Conservation (phyloP, 1,284 basidiomycete species). For the Boletus coffeatus region DNA sequence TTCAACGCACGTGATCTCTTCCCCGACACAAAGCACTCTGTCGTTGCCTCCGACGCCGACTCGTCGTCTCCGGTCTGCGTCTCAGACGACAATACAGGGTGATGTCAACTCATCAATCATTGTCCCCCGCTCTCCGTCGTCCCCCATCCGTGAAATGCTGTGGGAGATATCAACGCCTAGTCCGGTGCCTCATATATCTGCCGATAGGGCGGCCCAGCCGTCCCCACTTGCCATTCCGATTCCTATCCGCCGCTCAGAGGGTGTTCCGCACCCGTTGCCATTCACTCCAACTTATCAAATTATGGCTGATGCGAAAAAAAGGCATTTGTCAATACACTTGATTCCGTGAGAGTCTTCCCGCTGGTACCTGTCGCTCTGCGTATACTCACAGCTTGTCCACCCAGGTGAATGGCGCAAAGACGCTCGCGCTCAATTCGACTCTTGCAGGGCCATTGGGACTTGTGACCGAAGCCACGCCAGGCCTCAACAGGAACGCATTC, state of each 20-base stretch:
- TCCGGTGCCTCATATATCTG: not conserved
- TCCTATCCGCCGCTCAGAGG: not conserved
- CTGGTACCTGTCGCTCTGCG: too few species aligned
- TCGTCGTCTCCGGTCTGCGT: slow-evolving; percentile 17
- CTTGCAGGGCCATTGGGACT: too few species aligned
- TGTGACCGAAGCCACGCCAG: too few species aligned
- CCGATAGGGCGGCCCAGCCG: not conserved
- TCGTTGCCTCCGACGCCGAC: slow-evolving; percentile 26
- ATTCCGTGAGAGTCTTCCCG: too few species aligned
- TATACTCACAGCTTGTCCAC: too few species aligned
- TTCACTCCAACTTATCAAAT: slow-evolving; percentile 19
- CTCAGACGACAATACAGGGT: slow-evolving; percentile 16
- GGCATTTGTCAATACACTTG: too few species aligned
- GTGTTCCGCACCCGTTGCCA: slow-evolving; percentile 8
- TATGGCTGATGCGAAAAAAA: slow-evolving; percentile 12
- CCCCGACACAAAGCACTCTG: slow-evolving; percentile 30
- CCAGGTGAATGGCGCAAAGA: too few species aligned
- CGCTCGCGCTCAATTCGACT: too few species aligned
- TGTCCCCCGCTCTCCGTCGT: not conserved
- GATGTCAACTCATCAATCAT: not conserved
- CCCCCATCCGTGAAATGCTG: slow-evolving; percentile 3
- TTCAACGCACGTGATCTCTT: slow-evolving; percentile 44
- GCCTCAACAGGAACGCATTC: too few species aligned
- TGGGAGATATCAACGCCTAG: not conserved
- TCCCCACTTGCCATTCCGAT: slow-evolving; percentile 12